Conservation (phyloP, 140 eudicot species). For the Cichorium intybus region DNA sequence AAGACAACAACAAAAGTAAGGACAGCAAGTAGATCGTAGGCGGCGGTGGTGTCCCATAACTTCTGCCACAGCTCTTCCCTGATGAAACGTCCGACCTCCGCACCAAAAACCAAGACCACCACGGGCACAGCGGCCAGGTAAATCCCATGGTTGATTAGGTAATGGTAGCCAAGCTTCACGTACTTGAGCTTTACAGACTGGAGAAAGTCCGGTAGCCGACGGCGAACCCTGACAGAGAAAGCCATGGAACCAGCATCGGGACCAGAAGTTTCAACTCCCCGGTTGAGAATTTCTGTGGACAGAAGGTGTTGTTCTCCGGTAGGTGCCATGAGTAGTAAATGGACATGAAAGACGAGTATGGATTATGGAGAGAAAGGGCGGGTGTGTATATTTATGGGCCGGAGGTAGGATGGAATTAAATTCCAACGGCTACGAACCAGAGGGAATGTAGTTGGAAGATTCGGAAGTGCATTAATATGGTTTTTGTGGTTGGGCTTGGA, state of each 20-base stretch:
- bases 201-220: conserved; percentile 81
- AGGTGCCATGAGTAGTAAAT: conserved; percentile 18
- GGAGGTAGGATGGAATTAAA: conserved; percentile 20
- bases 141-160: conserved; percentile 72
- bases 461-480: conserved; percentile 31
- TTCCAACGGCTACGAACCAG: conserved; percentile 38
- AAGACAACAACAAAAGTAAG: conserved; percentile 57
- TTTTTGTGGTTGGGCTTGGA: no score
- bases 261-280: conserved; percentile 61
- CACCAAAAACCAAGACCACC: conserved; percentile 65
- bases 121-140: conserved; percentile 73
- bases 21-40: conserved; percentile 56
- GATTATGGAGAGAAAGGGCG: not conserved
- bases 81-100: conserved; percentile 70
- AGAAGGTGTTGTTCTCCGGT: conserved; percentile 64
- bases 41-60: conserved; percentile 67
- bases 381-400: conserved; percentile 28
- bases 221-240: conserved; percentile 73
- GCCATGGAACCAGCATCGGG: conserved; percentile 86
- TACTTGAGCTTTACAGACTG: conserved; percentile 83
- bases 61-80: conserved; percentile 71
- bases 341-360: conserved; percentile 28
- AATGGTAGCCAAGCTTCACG: conserved; percentile 87
- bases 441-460: conserved; percentile 45
- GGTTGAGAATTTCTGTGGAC: conserved; percentile 85